These are phyloP conservation scores for Botryotinia convoluta DNA, from an alignment of 2,329 filamentous ascomycete genomes.

Conservation along the genomic window DNA sequence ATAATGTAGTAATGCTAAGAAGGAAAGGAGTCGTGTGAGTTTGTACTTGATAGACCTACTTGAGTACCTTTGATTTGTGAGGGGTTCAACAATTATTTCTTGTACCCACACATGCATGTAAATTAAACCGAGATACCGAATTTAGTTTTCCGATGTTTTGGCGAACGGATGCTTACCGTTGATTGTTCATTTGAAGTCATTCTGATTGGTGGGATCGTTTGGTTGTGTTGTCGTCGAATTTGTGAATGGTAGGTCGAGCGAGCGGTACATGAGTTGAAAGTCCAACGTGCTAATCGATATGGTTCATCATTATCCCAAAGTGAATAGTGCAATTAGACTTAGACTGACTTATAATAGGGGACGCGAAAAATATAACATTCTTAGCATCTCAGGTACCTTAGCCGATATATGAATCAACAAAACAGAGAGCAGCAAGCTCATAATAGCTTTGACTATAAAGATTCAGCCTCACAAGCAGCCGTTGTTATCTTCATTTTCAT, in stretches of 20 bases:
- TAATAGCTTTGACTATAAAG: not conserved
- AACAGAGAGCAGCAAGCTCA: not conserved
- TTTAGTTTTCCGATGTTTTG: not conserved
- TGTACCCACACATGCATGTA: not conserved
- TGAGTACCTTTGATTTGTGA: not conserved
- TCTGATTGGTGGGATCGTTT: not conserved
- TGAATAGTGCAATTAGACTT: not conserved
- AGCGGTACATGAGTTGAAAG: not conserved
- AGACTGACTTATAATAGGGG: not conserved
- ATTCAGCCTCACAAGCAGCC: not conserved
- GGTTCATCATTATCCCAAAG: not conserved
- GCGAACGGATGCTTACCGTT: not conserved
- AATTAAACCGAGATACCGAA: conserved; percentile 6
- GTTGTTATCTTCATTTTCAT: not conserved
- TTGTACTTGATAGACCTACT: not conserved
- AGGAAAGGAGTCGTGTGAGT: not conserved
- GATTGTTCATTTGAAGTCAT: not conserved
- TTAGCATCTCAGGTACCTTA: not conserved
- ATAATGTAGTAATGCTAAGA: not conserved
- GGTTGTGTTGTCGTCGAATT: not conserved
- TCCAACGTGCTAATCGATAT: not conserved
- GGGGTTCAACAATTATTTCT: not conserved
- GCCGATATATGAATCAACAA: not conserved
- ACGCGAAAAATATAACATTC: not conserved
- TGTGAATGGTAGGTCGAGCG: not conserved